Conservation (phyloP, 1,284 basidiomycete genomes). For the Ganoderma leucocontextum region DNA sequence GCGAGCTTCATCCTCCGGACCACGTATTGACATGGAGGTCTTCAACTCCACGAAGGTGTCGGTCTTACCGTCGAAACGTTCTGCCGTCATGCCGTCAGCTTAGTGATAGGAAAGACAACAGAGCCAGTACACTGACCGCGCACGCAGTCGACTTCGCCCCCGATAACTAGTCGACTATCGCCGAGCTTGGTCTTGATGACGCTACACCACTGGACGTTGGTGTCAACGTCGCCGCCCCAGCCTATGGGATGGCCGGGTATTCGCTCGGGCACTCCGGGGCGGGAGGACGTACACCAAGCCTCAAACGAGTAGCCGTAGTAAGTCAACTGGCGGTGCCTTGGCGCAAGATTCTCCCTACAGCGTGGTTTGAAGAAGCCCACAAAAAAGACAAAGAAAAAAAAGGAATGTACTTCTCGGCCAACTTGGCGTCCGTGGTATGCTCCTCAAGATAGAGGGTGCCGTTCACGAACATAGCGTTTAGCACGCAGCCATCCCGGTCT, state of each 20-base stretch:
- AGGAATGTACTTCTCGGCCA: conserved; percentile 64
- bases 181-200: conserved; percentile 92
- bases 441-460: conserved; percentile 89
- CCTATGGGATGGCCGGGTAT: conserved; percentile 50
- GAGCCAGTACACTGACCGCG: conserved; percentile 57
- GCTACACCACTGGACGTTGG: conserved; percentile 96
- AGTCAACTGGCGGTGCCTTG: conserved; percentile 63
- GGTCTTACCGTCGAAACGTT: conserved; percentile 62
- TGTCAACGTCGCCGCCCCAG: conserved; percentile 91
- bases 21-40: conserved; percentile 85
- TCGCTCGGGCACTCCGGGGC: conserved; percentile 38
- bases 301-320: conserved; percentile 91
- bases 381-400: conserved; percentile 18
- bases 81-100: conserved; percentile 44
- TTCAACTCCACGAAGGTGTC: conserved; percentile 90
- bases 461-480: conserved; percentile 85
- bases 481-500: conserved; percentile 81
- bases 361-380: conserved; percentile 29
- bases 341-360: conserved; percentile 66
- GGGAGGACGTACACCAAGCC: conserved; percentile 78
- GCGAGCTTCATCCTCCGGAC: conserved; percentile 69
- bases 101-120: not conserved
- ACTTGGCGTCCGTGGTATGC: conserved; percentile 63
- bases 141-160: conserved; percentile 96
- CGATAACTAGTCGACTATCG: conserved; percentile 82